A percentile compares a stretch with the other conserved stretches of the same genome.
Evolutionary conservation across 768 basidiomycete species (phyloP).

Genomic region (Boletus edulis): DNA sequence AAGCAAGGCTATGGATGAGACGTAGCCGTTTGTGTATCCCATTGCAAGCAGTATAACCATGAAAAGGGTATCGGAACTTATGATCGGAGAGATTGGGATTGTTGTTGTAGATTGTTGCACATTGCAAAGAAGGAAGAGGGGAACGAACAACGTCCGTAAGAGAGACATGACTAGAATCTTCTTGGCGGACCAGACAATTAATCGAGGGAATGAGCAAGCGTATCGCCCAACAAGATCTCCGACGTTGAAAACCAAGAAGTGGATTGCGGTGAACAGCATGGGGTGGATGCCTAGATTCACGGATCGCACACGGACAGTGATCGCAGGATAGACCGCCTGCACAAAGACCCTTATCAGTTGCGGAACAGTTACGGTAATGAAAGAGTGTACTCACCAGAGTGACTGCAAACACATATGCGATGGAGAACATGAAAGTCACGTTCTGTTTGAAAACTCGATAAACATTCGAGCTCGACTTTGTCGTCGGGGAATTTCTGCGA

Average conservation of each 20-base stretch:
- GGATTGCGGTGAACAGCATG: slow-evolving; percentile 75
- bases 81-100: slow-evolving; percentile 36
- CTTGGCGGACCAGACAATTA: slow-evolving; percentile 68
- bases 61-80: slow-evolving; percentile 76
- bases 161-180: slow-evolving; percentile 63
- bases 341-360: slow-evolving; percentile 4
- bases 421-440: slow-evolving; percentile 64
- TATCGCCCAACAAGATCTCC: slow-evolving; percentile 74
- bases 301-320: slow-evolving; percentile 74
- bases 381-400: slow-evolving; percentile 61
- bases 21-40: slow-evolving; percentile 79
- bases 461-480: slow-evolving; percentile 40
- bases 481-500: slow-evolving; percentile 20
- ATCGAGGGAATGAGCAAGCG: slow-evolving; percentile 58
- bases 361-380: neutral
- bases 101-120: slow-evolving; percentile 47
- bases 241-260: slow-evolving; percentile 73
- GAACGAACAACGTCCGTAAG: slow-evolving; percentile 77
- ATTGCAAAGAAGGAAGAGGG: slow-evolving; percentile 88
- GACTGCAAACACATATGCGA: slow-evolving; percentile 71
- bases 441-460: slow-evolving; percentile 63
- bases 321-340: slow-evolving; percentile 84
- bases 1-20: slow-evolving; percentile 79
- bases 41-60: slow-evolving; percentile 71
- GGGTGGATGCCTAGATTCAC: slow-evolving; percentile 68